Conservation (phyloP, 768 basidiomycete genomes). For the Favolaschia claudopus region DNA sequence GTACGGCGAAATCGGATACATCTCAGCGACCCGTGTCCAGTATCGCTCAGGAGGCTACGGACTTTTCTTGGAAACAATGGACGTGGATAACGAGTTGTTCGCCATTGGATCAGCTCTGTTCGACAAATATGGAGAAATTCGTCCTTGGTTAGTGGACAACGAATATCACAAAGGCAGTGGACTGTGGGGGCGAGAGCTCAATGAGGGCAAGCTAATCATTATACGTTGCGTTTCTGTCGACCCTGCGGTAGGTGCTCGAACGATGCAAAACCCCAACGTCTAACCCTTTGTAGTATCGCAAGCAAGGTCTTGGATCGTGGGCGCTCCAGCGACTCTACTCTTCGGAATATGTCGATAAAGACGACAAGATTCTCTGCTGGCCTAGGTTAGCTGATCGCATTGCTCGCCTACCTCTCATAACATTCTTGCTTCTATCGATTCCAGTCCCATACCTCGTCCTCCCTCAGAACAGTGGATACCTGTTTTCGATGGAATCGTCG, state of each 20-base stretch:
- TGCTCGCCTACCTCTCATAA: background rate
- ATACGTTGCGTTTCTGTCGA: conserved; percentile 3
- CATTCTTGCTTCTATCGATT: background rate
- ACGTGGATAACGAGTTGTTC: conserved; percentile 9
- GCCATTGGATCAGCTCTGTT: conserved; percentile 3
- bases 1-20: background rate
- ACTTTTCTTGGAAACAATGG: conserved; percentile 8
- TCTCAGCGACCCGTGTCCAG: background rate
- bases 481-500: conserved; percentile 7
- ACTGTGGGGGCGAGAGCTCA: conserved; percentile 12
- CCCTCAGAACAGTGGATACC: conserved; percentile 3
- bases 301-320: conserved; percentile 13
- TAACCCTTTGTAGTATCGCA: background rate
- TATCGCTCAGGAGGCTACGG: background rate
- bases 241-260: conserved; percentile 1
- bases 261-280: too few species aligned
- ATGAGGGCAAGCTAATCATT: conserved; percentile 1
- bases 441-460: conserved; percentile 11
- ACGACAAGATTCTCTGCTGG: conserved; percentile 17
- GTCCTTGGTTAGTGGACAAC: conserved; percentile 6
- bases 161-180: conserved; percentile 17
- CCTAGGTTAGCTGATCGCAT: too few species aligned
- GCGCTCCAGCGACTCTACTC: conserved; percentile 6
- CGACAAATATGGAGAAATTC: conserved; percentile 12
- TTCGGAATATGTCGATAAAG: conserved; percentile 5